Conservation (phyloP, 2,329 filamentous ascomycete species). For the Microdochium paspali region DNA sequence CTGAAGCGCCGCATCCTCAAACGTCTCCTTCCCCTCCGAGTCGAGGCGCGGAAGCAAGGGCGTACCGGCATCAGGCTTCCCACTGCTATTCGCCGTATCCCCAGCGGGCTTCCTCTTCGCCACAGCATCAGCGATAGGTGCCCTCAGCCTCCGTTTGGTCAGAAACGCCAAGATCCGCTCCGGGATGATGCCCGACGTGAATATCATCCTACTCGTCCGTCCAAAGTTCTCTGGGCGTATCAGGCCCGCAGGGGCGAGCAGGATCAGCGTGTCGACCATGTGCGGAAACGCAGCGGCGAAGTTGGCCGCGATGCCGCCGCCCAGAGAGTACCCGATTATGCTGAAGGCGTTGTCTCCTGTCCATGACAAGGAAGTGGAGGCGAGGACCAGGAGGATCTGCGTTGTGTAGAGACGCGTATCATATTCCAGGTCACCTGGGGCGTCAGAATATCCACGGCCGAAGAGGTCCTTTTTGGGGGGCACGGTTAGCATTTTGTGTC, state of each 20-base stretch:
- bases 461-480: conserved; percentile 46
- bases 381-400: conserved; percentile 62
- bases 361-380: conserved; percentile 63
- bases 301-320: conserved; percentile 66
- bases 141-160: conserved; percentile 36
- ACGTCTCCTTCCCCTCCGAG: conserved; percentile 21
- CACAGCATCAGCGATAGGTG: conserved; percentile 35
- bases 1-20: conserved; percentile 29
- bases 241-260: conserved; percentile 73
- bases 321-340: conserved; percentile 73
- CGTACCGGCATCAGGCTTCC: no score
- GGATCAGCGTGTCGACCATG: conserved; percentile 59
- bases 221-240: conserved; percentile 49
- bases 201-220: conserved; percentile 36
- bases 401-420: conserved; percentile 64
- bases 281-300: conserved; percentile 67
- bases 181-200: conserved; percentile 44
- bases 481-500: no score
- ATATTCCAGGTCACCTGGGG: conserved; percentile 57
- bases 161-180: conserved; percentile 38
- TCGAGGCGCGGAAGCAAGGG: conserved; percentile 2
- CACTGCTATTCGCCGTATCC: no score
- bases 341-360: conserved; percentile 48
- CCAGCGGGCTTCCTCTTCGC: conserved; percentile 8
- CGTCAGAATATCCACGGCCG: conserved; percentile 58